A percentile compares a stretch with the other conserved stretches of the same genome.
phyloP scores from a whole-genome alignment of 495 filamentous ascomycete genomes.

The Penicillium lividum region DNA sequence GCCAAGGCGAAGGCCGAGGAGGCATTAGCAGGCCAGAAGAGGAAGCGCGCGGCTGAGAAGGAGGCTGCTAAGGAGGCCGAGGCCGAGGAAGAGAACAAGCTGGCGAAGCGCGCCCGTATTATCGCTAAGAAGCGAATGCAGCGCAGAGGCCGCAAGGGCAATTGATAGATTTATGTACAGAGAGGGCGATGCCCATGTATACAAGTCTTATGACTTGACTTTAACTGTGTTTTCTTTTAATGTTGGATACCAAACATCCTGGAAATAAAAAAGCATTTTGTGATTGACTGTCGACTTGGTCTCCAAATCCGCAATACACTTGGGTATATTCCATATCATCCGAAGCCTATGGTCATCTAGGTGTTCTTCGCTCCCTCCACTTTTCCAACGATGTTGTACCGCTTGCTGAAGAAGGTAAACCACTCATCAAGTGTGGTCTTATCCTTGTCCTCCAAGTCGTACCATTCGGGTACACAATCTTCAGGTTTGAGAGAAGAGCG shows the following conservation, averaged over 20 bases:
- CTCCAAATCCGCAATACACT: slow-evolving; percentile 1
- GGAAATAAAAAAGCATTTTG: slow-evolving; percentile 6
- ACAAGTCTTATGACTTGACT: neutral
- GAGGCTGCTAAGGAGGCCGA: slow-evolving; percentile 28
- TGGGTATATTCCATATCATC: slow-evolving; percentile 2
- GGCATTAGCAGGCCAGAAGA: slow-evolving; percentile 36
- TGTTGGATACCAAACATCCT: slow-evolving; percentile 12
- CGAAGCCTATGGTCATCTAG: slow-evolving; percentile 8
- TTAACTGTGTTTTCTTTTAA: slow-evolving; percentile 1
- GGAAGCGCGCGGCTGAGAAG: slow-evolving; percentile 39
- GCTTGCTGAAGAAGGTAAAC: slow-evolving; percentile 92
- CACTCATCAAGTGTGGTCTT: slow-evolving; percentile 85
- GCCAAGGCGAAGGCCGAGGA: slow-evolving; percentile 28
- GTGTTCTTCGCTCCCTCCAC: slow-evolving; percentile 55
- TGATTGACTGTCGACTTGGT: slow-evolving; percentile 14
- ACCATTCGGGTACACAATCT: slow-evolving; percentile 82
- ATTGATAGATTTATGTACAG: slow-evolving; percentile 25
- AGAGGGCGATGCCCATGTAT: slow-evolving; percentile 10
- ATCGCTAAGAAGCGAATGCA: slow-evolving; percentile 68
- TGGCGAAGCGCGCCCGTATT: slow-evolving; percentile 62
- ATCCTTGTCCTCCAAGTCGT: slow-evolving; percentile 82
- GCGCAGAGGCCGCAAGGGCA: slow-evolving; percentile 52
- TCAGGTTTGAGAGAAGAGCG: slow-evolving; percentile 83
- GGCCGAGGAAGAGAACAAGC: slow-evolving; percentile 52
- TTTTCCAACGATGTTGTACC: slow-evolving; percentile 89